Base-by-base conservation (phyloP, 2,329 filamentous ascomycete genomes). In the Emergomyces africanus region DNA sequence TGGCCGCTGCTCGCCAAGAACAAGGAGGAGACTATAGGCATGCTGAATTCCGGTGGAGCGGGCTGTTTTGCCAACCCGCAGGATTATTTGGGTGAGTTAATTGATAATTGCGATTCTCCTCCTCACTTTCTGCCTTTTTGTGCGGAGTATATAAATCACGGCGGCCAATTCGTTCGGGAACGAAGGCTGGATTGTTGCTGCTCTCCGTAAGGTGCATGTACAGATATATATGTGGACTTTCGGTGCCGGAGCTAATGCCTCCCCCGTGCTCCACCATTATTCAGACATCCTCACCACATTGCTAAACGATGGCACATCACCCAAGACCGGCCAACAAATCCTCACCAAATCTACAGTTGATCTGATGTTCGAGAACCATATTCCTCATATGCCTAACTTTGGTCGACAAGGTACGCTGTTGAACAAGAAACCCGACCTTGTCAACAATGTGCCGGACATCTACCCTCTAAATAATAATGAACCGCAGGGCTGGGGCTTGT, bases 131-230 rank as follows among this genome's bases (percentile, higher is more conserved):
- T 42, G 1, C 39, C 8, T n/a, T 14, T 41, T 12, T n/a, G n/a
- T n/a, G n/a, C n/a, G n/a, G n/a, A n/a, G 18, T 12, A 41, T 25
- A 12, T 12, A 23, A 48, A 9, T 25, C 10, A 14, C n/a, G 23
- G 85, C 86, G 12, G 90, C 90, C 57, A 96, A 90, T 66, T 88
- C 85, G 28, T 80, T 88, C 0, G 81, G 94, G 61, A 92, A 91
- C 66, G 86, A 94, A 72, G 84, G 86, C 37, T 83, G 88, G 33
- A 85, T 99, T 33, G 83, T 90, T 2, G 83, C 87, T 2, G 85
- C 85, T 1, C 75, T 99, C 64, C 81, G 89, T 50, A 89, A 87
- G 68, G 87, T 89, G 39, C 85, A 91, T n/a, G n/a, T n/a, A n/a
- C n/a, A n/a, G n/a, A n/a, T 28, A 28, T 25, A 18, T 48, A 25